These are phyloP conservation scores for Batrachochytrium dendrobatidis DNA, from an alignment of 371 early-diverging fungal species.

Conservation along the genomic window DNA sequence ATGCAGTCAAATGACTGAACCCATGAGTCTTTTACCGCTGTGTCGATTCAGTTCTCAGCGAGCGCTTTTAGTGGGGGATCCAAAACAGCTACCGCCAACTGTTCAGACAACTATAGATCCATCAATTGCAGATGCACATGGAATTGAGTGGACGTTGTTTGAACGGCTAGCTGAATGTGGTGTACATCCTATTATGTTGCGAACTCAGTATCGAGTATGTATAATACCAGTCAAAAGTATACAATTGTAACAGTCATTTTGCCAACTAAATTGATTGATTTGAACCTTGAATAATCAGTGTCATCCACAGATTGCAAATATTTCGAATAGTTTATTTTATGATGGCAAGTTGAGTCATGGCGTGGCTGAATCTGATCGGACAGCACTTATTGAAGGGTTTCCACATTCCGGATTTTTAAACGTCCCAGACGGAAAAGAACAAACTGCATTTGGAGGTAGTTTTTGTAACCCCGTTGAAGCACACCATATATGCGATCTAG, in stretches of 20 bases:
- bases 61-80: constrained; percentile 88
- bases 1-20: constrained; percentile 73
- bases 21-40: constrained; percentile 77
- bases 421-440: constrained; percentile 28
- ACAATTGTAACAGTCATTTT: constrained; percentile 1
- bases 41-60: constrained; percentile 51
- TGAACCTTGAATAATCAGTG: constrained; percentile 44
- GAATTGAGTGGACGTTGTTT: no score
- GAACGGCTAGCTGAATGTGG: no score
- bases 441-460: constrained; percentile 24
- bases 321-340: constrained; percentile 82
- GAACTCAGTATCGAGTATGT: constrained; percentile 78
- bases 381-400: constrained; percentile 29
- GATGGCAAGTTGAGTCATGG: constrained; percentile 39
- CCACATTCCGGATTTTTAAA: constrained; percentile 69
- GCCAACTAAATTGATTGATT: neutral
- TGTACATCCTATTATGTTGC: constrained; percentile 53
- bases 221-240: constrained; percentile 5
- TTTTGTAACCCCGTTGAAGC: constrained; percentile 54
- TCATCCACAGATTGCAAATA: constrained; percentile 68
- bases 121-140: no score
- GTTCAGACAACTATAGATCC: constrained; percentile 41
- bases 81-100: constrained; percentile 84
- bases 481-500: neutral
- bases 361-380: constrained; percentile 6